Conservation (phyloP, 164 flowering plant species). For the Piper longum region DNA sequence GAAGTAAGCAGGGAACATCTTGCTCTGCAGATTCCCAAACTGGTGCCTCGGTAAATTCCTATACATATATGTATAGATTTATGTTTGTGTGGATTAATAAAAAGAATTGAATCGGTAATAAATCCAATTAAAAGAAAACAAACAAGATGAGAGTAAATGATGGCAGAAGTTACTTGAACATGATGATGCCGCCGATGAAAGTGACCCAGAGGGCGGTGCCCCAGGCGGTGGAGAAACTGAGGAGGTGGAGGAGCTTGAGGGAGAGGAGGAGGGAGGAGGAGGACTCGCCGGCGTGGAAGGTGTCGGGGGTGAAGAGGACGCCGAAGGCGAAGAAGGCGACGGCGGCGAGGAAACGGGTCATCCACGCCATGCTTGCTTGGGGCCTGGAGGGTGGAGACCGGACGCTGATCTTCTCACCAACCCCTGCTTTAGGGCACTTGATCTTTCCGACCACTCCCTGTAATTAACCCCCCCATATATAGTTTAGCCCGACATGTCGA, state of each 20-base stretch:
- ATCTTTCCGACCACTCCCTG: too few relatives aligned
- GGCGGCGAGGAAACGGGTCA: conserved; percentile 51
- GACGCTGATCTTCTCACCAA: too few relatives aligned
- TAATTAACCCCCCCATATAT: too few relatives aligned
- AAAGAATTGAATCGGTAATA: neutral
- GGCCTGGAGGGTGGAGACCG: too few relatives aligned
- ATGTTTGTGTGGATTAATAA: neutral
- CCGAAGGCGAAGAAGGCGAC: conserved; percentile 68
- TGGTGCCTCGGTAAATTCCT: conserved; percentile 90
- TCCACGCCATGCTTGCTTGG: conserved; percentile 56
- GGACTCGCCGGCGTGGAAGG: conserved; percentile 37
- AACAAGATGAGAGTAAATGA: neutral
- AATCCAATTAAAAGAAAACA: neutral
- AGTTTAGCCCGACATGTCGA: too few relatives aligned
- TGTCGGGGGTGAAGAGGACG: conserved; percentile 76
- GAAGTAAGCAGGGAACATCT: conserved; percentile 98
- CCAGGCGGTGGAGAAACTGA: conserved; percentile 77
- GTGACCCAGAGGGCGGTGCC: conserved; percentile 99
- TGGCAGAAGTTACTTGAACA: conserved; percentile 66
- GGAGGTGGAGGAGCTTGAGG: conserved; percentile 65
- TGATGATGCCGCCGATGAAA: conserved; percentile 97
- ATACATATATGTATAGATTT: neutral
- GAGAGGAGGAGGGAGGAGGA: conserved; percentile 26
- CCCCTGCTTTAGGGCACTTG: too few relatives aligned
- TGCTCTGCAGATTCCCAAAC: conserved; percentile 89